Evolutionary conservation across 129 eudicot genomes (phyloP), one percentile per base, ranked within the genome.

Genomic region (Gnaphalium uliginosum): DNA sequence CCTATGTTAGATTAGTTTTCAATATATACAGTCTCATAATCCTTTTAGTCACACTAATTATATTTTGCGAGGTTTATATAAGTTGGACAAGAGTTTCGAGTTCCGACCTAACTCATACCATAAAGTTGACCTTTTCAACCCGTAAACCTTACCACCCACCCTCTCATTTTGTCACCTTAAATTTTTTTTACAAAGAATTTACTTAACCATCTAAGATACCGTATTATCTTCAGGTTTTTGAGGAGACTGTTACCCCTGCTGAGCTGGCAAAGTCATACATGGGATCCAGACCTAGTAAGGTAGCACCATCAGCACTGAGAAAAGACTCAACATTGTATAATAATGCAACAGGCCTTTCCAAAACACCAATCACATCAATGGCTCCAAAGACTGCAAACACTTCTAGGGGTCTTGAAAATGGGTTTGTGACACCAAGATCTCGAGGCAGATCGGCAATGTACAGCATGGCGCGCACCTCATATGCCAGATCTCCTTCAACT

Each of bases 391-490:
- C 84, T 21, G 41, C 75, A 53, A 71, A 29, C 46, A 61, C 78
- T 65, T 63, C 53, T 30, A 85, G 79, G 74, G 80, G 73, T 71
- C 77, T 80, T 53, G 89, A 78, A 60, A 95, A 87, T 66, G 92
- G 95, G 70, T 89, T 82, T 67, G 32, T 72, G 66, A 83, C 88
- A 66, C 95, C 96, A 72, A 86, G 96, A 83, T 87, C 96, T 77
- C 89, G 89, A 21, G 99, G 99, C 71, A 85, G 95, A 82, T 95
- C 97, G 1, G 97, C 97, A 73, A 89, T 91, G 74, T 89, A 91
- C 83, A 84, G 74, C 90, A 95, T 95, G 99, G 87, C 96, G 27
- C 96, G 99, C 18, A 72, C 92, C 32, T 94, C 99, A 25, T 95
- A 90, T 78, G 82, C 86, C 22, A 84, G 85, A 78, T 69, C 79